These are phyloP conservation scores for Sarocladiaceae sp. DNA, from an alignment of 2,329 filamentous ascomycete genomes.

Conservation along the genomic window DNA sequence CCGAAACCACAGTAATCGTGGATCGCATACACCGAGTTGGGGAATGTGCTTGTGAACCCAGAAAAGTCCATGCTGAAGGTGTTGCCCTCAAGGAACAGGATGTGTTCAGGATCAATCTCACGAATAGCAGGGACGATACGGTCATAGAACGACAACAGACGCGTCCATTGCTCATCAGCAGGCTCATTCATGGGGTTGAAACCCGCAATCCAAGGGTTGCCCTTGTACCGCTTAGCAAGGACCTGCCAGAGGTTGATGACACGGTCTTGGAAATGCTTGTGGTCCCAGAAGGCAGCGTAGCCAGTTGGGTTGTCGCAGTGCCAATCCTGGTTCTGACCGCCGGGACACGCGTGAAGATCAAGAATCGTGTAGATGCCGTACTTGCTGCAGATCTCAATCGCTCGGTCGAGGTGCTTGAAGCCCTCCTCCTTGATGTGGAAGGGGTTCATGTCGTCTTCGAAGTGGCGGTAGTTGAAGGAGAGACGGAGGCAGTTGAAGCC, in stretches of 20 bases:
- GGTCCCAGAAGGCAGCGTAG: constrained; percentile 42
- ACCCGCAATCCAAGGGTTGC: constrained; percentile 36
- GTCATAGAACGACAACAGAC: constrained; percentile 35
- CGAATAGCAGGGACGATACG: constrained; percentile 35
- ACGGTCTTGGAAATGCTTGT: constrained; percentile 41
- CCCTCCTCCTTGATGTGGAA: constrained; percentile 42
- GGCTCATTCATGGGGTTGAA: constrained; percentile 34
- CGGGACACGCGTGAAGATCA: constrained; percentile 40
- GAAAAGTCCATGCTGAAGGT: constrained; percentile 50
- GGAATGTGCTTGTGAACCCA: constrained; percentile 35
- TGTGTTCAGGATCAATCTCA: constrained; percentile 40
- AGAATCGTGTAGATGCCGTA: constrained; percentile 40
- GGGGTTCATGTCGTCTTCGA: constrained; percentile 48
- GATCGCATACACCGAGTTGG: constrained; percentile 46
- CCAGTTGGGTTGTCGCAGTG: constrained; percentile 34
- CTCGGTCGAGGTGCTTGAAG: constrained; percentile 45
- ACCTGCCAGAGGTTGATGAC: constrained; percentile 39
- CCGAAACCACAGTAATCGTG: constrained; percentile 51
- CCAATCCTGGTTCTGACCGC: constrained; percentile 45
- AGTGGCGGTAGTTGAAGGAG: constrained; percentile 56
- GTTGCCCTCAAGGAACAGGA: constrained; percentile 48
- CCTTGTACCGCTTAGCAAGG: constrained; percentile 35
- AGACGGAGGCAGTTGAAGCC: constrained; percentile 54
- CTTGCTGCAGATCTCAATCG: constrained; percentile 40
- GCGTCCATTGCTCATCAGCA: constrained; percentile 22